These are phyloP conservation scores for Mycena kentingensis DNA, from an alignment of 768 basidiomycete genomes.

Conservation along the genomic window DNA sequence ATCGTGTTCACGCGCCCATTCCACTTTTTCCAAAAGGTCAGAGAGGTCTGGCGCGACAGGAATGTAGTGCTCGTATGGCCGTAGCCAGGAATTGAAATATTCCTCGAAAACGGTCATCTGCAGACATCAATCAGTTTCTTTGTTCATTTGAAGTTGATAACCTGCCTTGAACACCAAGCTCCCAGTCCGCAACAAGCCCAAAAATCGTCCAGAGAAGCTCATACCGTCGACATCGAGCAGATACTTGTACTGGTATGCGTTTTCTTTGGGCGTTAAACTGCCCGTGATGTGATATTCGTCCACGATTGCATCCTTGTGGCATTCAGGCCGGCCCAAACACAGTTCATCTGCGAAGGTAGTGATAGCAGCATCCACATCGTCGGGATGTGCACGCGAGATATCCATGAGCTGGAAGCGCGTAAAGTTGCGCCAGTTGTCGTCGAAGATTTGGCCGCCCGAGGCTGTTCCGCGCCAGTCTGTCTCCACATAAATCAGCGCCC, in stretches of 20 bases:
- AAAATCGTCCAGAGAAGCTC: conserved; percentile 10
- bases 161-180: conserved; percentile 16
- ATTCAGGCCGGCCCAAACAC: conserved; percentile 2
- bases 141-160: not conserved
- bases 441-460: conserved; percentile 12
- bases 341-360: conserved; percentile 9
- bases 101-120: conserved; percentile 13
- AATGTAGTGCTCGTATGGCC: conserved; percentile 13
- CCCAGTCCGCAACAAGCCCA: conserved; percentile 10
- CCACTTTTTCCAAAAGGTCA: conserved; percentile 13
- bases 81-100: conserved; percentile 10
- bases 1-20: conserved; percentile 14
- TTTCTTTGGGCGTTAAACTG: conserved; percentile 5
- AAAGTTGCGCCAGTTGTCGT: conserved; percentile 13
- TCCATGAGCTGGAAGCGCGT: conserved; percentile 16
- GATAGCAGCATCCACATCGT: conserved; percentile 8
- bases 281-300: conserved; percentile 9
- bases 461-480: conserved; percentile 16
- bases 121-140: not conserved
- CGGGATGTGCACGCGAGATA: not conserved
- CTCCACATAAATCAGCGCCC: not conserved
- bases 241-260: conserved; percentile 15
- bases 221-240: conserved; percentile 12
- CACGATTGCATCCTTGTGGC: conserved; percentile 6
- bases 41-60: conserved; percentile 13